Evolutionary conservation across 2,329 filamentous ascomycete genomes (phyloP).

Genomic region (Paecilomyces dactylethromorphus): DNA sequence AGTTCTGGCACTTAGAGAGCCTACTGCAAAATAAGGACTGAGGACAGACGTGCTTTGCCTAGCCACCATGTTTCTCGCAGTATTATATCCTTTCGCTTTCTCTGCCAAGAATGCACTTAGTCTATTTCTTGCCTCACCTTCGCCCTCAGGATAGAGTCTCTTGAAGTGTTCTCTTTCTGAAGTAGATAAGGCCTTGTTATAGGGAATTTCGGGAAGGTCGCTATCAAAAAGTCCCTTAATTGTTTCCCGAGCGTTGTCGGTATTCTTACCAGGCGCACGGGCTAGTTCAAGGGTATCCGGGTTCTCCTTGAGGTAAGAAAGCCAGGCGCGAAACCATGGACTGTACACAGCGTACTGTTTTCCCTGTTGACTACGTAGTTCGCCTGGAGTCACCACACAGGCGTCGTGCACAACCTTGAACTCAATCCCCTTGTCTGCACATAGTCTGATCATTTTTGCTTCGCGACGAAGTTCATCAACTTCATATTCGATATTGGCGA

Average conservation of each 20-base stretch:
- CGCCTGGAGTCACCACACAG: constrained; percentile 71
- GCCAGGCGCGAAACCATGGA: constrained; percentile 75
- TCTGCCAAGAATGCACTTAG: constrained; percentile 63
- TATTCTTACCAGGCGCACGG: constrained; percentile 53
- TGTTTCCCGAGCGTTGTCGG: constrained; percentile 37
- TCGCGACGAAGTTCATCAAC: constrained; percentile 83
- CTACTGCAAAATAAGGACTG: constrained; percentile 64
- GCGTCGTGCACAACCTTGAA: constrained; percentile 74
- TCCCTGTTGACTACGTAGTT: constrained; percentile 59
- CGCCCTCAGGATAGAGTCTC: constrained; percentile 66
- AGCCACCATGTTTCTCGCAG: constrained; percentile 60
- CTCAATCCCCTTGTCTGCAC: constrained; percentile 57
- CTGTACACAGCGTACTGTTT: constrained; percentile 79
- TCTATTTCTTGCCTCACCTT: constrained; percentile 61
- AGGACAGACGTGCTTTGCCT: constrained; percentile 60
- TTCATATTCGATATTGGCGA: constrained; percentile 83
- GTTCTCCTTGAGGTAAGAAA: constrained; percentile 64
- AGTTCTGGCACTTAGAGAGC: constrained; percentile 62
- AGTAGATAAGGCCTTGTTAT: constrained; percentile 53
- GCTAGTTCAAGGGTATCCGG: constrained; percentile 59
- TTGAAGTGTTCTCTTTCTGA: constrained; percentile 55
- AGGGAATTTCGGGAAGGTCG: constrained; percentile 55
- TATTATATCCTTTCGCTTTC: constrained; percentile 55
- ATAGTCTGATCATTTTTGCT: constrained; percentile 54
- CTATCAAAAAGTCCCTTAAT: constrained; percentile 55